These are phyloP conservation scores for Phytophthora rubi DNA, from an alignment of 352 stramenopile genomes.

Conservation along the genomic window DNA sequence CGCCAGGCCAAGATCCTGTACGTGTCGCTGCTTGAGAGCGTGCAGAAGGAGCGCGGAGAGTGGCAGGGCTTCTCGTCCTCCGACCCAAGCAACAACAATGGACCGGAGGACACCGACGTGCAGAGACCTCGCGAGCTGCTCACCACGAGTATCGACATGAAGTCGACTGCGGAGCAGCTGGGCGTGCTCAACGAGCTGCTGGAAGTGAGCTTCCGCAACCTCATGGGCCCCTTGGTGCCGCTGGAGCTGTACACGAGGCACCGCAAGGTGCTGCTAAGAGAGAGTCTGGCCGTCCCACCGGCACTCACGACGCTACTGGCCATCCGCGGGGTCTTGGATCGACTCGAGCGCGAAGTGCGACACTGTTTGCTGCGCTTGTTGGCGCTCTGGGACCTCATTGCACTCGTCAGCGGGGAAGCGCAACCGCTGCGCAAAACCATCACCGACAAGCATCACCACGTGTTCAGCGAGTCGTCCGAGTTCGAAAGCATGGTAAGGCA, in stretches of 20 bases:
- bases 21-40: constrained; percentile 65
- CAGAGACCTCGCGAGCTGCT: constrained; percentile 32
- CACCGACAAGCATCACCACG: constrained; percentile 56
- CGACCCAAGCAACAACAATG: constrained; percentile 23
- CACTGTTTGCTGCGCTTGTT: constrained; percentile 65
- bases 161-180: constrained; percentile 36
- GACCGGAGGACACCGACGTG: constrained; percentile 17
- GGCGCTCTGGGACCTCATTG: constrained; percentile 58
- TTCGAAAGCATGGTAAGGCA: constrained; percentile 65
- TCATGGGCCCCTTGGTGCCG: constrained; percentile 60
- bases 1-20: constrained; percentile 73
- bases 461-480: constrained; percentile 69
- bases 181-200: constrained; percentile 64
- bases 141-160: constrained; percentile 14
- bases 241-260: constrained; percentile 55
- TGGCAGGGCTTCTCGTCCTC: constrained; percentile 65
- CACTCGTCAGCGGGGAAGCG: constrained; percentile 36
- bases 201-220: constrained; percentile 71
- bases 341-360: constrained; percentile 53
- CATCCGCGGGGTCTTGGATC: constrained; percentile 53
- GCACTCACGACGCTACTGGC: constrained; percentile 50
- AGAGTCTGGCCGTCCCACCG: constrained; percentile 49
- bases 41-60: constrained; percentile 72
- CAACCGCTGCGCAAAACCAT: constrained; percentile 54
- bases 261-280: constrained; percentile 38